Percentiles rank a stretch among this genome's conserved stretches.
Evolutionary conservation across 345 rosid species (phyloP).

Genomic region (Eucalyptus globulus): DNA sequence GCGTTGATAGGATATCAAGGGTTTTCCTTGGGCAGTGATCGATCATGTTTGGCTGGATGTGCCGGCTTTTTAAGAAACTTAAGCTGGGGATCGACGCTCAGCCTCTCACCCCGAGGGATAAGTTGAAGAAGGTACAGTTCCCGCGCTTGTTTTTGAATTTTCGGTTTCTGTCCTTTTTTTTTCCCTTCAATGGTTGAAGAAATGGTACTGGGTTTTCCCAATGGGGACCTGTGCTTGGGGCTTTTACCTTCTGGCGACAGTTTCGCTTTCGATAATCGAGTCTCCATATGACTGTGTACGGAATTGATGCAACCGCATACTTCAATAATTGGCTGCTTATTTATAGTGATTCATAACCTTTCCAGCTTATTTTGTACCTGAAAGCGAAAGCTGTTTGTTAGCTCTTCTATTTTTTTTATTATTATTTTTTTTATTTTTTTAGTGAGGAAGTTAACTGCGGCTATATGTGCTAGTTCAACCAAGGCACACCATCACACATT

Average conservation of each 20-base stretch:
- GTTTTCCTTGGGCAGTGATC: too few relatives aligned
- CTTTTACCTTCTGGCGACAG: neutral
- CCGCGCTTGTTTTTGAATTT: neutral
- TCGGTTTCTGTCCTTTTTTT: accelerated
- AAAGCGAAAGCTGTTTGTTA: neutral
- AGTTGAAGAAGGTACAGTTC: neutral
- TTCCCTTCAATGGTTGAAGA: neutral
- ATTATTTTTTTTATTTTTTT: too few relatives aligned
- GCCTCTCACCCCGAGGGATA: neutral
- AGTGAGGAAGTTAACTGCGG: neutral
- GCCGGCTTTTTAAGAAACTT: neutral
- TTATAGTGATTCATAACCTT: neutral
- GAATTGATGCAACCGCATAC: neutral
- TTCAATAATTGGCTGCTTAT: neutral
- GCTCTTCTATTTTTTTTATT: neutral
- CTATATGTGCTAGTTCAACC: neutral
- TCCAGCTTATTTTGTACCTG: neutral
- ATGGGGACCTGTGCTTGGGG: neutral
- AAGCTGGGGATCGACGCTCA: neutral
- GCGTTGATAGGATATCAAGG: neutral
- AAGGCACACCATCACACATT: neutral
- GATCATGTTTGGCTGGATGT: neutral
- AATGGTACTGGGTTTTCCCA: neutral
- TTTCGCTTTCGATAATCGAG: neutral
- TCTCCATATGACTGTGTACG: neutral